A percentile compares a stretch with the other conserved stretches of the same genome.
Conservation (phyloP, 768 basidiomycete genomes). For the Tricholoma flavovirens region DNA sequence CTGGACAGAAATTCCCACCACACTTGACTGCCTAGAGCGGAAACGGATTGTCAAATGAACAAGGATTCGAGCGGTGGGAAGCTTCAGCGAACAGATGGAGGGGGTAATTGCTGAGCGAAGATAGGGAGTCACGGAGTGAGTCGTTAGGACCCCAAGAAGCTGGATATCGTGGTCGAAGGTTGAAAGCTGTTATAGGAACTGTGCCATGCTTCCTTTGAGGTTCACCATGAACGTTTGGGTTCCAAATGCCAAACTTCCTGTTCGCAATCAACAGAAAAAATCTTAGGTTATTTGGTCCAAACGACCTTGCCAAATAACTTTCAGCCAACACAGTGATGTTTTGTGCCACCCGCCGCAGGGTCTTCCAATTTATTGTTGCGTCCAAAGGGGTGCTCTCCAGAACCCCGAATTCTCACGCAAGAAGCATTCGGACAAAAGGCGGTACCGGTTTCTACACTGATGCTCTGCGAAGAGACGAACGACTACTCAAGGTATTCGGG, state of each 20-base stretch:
- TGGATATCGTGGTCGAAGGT: not conserved
- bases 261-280: not conserved
- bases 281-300: not conserved
- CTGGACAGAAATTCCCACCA: constrained; percentile 2
- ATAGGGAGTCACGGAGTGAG: not conserved
- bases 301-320: not conserved
- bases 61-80: not conserved
- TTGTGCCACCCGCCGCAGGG: not conserved
- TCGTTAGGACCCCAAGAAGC: not conserved
- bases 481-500: constrained; percentile 19
- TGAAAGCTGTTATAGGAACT: not conserved
- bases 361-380: not conserved
- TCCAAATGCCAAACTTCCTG: not conserved
- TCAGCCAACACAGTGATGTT: not conserved
- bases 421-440: constrained; percentile 17
- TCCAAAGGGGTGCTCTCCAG: not conserved
- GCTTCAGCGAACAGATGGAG: not conserved
- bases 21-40: not conserved
- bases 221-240: not conserved
- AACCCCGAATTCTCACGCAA: constrained; percentile 4
- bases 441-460: constrained; percentile 17
- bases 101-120: not conserved
- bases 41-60: not conserved
- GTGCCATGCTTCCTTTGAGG: not conserved
- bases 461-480: constrained; percentile 20